A percentile compares a stretch with the other conserved stretches of the same genome.
Evolutionary conservation across 208 protist genomes (phyloP).

Genomic region (Trypanosoma brucei): DNA sequence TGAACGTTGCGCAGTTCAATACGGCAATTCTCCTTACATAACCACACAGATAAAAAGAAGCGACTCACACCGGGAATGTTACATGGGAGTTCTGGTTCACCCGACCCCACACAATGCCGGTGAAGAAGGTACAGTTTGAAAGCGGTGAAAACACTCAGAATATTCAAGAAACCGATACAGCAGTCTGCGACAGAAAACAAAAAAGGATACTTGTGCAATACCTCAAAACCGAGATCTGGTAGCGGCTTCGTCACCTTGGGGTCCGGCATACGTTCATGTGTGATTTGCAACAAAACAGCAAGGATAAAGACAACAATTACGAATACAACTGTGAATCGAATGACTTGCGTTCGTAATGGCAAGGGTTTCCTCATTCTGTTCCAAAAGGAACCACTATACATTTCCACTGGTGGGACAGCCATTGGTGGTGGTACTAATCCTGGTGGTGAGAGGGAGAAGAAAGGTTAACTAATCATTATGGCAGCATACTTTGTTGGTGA

Average conservation of each 20-base stretch:
- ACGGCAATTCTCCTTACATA: conserved; percentile 1
- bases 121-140: conserved; percentile 74
- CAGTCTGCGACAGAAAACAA: conserved; percentile 52
- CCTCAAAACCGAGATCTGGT: conserved; percentile 70
- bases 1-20: conserved; percentile 21
- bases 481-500: too few relatives aligned
- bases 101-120: conserved; percentile 19
- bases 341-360: conserved; percentile 59
- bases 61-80: conserved; percentile 24
- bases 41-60: conserved; percentile 45
- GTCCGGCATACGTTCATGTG: conserved; percentile 76
- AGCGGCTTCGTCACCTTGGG: conserved; percentile 50
- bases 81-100: conserved; percentile 18
- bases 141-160: conserved; percentile 29
- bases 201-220: conserved; percentile 40
- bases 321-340: conserved; percentile 58
- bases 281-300: conserved; percentile 52
- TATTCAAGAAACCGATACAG: conserved; percentile 53
- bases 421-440: not conserved
- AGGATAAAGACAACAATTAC: conserved; percentile 50
- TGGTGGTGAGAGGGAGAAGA: not conserved
- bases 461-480: too few relatives aligned
- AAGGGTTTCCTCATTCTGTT: conserved; percentile 27
- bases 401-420: not conserved
- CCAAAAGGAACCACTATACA: not conserved